phyloP scores from a whole-genome alignment of 2,329 filamentous ascomycete species.

The Aureobasidium lini region DNA sequence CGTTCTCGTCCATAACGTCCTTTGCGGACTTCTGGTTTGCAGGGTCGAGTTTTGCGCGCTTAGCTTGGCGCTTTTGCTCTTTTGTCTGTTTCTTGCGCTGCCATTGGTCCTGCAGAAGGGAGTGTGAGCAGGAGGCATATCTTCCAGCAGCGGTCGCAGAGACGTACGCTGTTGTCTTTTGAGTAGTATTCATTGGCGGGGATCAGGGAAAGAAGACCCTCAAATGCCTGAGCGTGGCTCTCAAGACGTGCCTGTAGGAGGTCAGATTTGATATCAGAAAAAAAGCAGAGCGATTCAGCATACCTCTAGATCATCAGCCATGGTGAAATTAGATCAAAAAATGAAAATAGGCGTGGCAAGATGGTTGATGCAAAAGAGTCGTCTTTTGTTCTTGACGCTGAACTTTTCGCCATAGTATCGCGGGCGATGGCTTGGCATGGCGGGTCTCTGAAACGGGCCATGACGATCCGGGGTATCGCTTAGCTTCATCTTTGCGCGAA shows the following conservation, averaged over 20 bases:
- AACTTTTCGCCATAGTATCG: background rate
- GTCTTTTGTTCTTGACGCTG: background rate
- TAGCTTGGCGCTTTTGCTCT: conserved; percentile 72
- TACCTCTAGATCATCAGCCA: conserved; percentile 18
- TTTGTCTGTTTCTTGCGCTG: conserved; percentile 93
- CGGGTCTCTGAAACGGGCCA: background rate
- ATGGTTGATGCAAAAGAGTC: background rate
- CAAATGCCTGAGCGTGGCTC: conserved; percentile 65
- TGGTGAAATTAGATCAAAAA: background rate
- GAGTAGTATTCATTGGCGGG: conserved; percentile 82
- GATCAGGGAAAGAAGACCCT: conserved; percentile 79
- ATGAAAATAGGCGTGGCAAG: background rate
- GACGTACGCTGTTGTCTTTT: conserved; percentile 69
- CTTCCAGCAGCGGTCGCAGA: conserved; percentile 16
- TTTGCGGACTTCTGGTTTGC: conserved; percentile 86
- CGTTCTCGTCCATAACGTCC: conserved; percentile 84
- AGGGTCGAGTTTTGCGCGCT: conserved; percentile 83
- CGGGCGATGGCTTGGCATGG: background rate
- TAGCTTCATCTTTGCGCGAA: background rate
- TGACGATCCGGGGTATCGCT: conserved; percentile 2
- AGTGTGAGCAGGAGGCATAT: conserved; percentile 13
- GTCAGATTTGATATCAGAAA: conserved; percentile 5
- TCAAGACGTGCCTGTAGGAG: conserved; percentile 43
- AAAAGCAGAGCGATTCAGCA: conserved; percentile 19
- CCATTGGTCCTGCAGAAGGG: conserved; percentile 70